Conservation (phyloP, 306 rosid species). For the Argentina anserina region DNA sequence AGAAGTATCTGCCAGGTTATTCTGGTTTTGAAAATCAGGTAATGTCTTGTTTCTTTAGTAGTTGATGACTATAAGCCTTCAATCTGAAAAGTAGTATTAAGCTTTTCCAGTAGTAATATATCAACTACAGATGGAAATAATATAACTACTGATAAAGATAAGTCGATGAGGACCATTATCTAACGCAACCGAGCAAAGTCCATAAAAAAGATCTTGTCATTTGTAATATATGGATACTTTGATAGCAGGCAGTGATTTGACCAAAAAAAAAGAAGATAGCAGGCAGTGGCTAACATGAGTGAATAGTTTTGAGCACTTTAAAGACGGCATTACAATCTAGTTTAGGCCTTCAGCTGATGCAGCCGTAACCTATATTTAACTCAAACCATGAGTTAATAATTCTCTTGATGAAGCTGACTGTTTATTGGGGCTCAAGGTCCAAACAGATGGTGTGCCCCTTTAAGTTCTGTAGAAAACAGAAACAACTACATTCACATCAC, state of each 20-base stretch:
- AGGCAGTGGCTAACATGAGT: not conserved
- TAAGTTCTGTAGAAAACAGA: not conserved
- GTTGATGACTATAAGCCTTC: not conserved
- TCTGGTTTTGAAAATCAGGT: slow-evolving; percentile 51
- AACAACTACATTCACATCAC: not conserved
- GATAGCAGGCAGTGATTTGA: not conserved
- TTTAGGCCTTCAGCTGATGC: not conserved
- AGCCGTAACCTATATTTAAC: not conserved
- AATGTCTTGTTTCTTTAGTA: not conserved
- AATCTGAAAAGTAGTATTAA: not conserved
- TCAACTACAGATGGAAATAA: not conserved
- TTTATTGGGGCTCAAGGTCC: not conserved
- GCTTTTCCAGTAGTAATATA: not conserved
- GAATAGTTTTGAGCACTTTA: not conserved
- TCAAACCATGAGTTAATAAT: not conserved
- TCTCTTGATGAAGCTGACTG: not conserved
- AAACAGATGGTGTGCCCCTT: not conserved
- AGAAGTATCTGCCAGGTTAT: slow-evolving; percentile 22
- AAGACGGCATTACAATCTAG: not conserved
- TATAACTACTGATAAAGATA: not conserved
- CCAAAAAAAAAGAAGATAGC: no score
- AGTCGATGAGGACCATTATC: not conserved
- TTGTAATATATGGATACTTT: no score
- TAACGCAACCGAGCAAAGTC: not conserved
- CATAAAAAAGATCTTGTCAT: not conserved